Conservation (phyloP, 805 yeast genomes). For the Candida ipomoeae region DNA sequence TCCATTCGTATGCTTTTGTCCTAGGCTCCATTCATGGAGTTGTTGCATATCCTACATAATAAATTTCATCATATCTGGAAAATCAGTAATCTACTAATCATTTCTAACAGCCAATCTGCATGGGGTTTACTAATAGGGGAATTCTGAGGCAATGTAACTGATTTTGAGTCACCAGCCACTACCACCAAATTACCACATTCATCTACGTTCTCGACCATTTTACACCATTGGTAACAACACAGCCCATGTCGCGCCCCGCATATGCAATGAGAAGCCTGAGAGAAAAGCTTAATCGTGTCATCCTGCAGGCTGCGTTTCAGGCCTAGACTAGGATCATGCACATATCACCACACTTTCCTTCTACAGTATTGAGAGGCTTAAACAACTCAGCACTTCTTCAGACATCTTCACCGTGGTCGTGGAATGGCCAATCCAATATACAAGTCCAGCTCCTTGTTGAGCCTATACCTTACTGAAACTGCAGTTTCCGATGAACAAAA, state of each 20-base stretch:
- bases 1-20: slow-evolving; percentile 17
- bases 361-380: background rate
- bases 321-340: background rate
- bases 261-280: background rate
- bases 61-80: background rate
- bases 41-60: background rate
- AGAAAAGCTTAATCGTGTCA: background rate
- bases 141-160: background rate
- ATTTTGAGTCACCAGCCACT: background rate
- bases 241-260: background rate
- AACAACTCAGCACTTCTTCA: no score
- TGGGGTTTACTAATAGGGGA: background rate
- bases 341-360: background rate
- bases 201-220: background rate
- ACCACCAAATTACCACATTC: background rate
- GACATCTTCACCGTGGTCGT: background rate
- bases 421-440: background rate
- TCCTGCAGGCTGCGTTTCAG: background rate
- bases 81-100: background rate
- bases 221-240: background rate
- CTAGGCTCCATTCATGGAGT: background rate
- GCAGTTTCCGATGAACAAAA: background rate
- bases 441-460: slow-evolving; percentile 1
- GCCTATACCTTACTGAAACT: slow-evolving; percentile 1
- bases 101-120: background rate